Conservation (phyloP, 257 asterid species). For the Salvia hispanica region DNA sequence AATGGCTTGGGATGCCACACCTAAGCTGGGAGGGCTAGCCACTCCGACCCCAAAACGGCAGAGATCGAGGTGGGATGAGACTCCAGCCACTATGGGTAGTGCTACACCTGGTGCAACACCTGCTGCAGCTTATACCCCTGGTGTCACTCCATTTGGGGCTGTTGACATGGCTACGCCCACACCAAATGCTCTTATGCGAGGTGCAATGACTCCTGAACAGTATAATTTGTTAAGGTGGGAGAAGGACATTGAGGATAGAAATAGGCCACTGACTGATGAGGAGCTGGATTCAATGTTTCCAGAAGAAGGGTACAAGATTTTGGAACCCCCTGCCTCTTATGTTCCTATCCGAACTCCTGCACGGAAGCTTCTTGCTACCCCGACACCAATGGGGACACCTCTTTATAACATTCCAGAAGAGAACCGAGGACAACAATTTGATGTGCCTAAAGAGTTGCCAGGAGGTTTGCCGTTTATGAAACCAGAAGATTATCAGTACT, state of each 20-base stretch:
- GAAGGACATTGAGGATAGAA: constrained; percentile 89
- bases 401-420: constrained; percentile 78
- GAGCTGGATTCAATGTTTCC: constrained; percentile 90
- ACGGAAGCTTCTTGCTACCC: constrained; percentile 86
- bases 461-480: constrained; percentile 87
- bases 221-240: constrained; percentile 87
- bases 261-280: constrained; percentile 81
- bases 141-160: constrained; percentile 82
- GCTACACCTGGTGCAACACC: constrained; percentile 95
- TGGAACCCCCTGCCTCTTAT: constrained; percentile 84
- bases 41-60: constrained; percentile 94
- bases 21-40: constrained; percentile 70
- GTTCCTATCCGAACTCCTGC: constrained; percentile 95
- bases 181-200: constrained; percentile 75
- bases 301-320: constrained; percentile 78
- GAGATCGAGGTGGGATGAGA: constrained; percentile 98
- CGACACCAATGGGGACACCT: constrained; percentile 84
- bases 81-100: constrained; percentile 94
- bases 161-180: constrained; percentile 87
- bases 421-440: constrained; percentile 80
- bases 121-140: constrained; percentile 78
- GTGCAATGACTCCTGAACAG: constrained; percentile 87
- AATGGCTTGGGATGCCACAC: constrained; percentile 95
- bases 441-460: constrained; percentile 85
- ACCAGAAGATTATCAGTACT: constrained; percentile 85